phyloP scores from a whole-genome alignment of 208 protist genomes.

The Acanthamoeba castellanii region DNA sequence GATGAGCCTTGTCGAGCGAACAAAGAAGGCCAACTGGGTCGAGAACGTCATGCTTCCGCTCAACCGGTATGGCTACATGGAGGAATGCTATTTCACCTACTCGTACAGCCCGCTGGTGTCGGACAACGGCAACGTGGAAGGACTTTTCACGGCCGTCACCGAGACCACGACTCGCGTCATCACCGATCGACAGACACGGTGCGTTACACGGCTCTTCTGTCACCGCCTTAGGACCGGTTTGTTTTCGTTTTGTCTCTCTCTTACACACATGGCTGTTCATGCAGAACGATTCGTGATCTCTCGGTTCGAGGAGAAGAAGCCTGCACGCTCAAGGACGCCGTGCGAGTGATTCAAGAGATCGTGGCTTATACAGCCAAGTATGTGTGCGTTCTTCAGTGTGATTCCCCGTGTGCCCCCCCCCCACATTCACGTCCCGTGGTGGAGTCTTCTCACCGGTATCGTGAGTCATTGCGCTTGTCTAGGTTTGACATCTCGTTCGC shows the following conservation, averaged over 20 bases:
- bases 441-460: not conserved
- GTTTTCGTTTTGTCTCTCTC: not conserved
- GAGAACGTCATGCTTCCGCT: not conserved
- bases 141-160: not conserved
- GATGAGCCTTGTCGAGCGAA: not conserved
- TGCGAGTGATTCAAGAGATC: not conserved
- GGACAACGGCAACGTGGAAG: not conserved
- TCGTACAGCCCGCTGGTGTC: slow-evolving; percentile 43
- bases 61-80: slow-evolving; percentile 5
- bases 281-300: not conserved
- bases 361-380: not conserved
- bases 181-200: not conserved
- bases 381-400: not conserved
- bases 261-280: no score
- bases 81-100: slow-evolving; percentile 61
- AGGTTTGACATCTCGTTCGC: slow-evolving; percentile 49
- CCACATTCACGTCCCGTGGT: not conserved
- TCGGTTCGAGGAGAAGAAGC: not conserved
- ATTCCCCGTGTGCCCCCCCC: not conserved
- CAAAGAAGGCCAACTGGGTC: not conserved
- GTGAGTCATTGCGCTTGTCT: not conserved
- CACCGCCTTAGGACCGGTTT: no score
- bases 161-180: slow-evolving; percentile 42
- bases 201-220: not conserved
- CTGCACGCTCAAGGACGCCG: not conserved